Base-by-base conservation (phyloP, 176 grass and related monocot species). In the Melocanna baccifera region DNA sequence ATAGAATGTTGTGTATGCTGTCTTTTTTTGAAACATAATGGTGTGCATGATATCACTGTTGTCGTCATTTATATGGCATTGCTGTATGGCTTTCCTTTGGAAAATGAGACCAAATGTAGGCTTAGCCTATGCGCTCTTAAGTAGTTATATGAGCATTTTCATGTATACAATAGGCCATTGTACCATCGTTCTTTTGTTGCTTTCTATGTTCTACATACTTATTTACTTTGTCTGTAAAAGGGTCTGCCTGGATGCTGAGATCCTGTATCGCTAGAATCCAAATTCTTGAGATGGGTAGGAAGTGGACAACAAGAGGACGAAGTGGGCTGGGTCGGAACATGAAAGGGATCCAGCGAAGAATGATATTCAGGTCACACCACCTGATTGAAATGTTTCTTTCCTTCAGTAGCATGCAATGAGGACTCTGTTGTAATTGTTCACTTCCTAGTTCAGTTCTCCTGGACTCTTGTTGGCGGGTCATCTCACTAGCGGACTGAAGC, bases 211-310 rank as follows among this genome's bases (percentile, higher is more conserved):
- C 58, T 82, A 72, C 55, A 51, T 88, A 88, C 86, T 91, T 82
- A 85, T 88, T 82, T 91, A 85, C 67, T 84, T 87, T 91, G 36
- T 86, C 40, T 86, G 68, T 89, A 86, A 89, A 92, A 90, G 86
- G 83, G 90, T 74, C 78, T 86, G 90, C 67, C 83, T 92, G 78
- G 86, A 88, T 92, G 83, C 73, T 73, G 90, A 92, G 86, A 81
- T 86, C 86, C 78, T 88, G 42, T 79, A 79, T 88, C 12, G n/a
- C 73, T 92, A 63, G 73, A 85, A 71, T 62, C 74, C 67, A 83
- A 76, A 69, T 67, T 78, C 90, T 83, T 88, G 72, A 86, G 78
- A 85, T 91, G 82, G 82, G 47, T 92, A 92, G 83, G 90, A 86
- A 83, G 90, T 92, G 77, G 86, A 81, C 71, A 73, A 42, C 85